Conservation (phyloP, 129 eudicot genomes). For the Pulicaria dysenterica region DNA sequence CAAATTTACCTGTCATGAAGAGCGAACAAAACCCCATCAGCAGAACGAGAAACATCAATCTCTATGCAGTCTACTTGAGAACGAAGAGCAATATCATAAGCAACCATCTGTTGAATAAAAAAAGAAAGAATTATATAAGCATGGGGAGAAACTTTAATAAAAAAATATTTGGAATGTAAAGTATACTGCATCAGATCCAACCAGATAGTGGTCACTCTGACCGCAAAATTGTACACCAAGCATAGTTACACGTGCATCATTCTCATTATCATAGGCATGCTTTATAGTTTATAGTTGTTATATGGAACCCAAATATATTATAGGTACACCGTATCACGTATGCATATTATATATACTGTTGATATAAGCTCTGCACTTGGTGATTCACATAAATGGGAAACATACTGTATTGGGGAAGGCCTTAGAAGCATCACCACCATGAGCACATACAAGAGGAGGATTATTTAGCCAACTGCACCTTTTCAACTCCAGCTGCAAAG, state of each 20-base stretch:
- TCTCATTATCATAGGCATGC: not conserved
- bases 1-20: slow-evolving; percentile 84
- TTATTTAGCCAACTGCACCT: slow-evolving; percentile 77
- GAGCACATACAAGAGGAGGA: slow-evolving; percentile 97
- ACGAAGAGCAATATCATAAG: slow-evolving; percentile 68
- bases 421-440: slow-evolving; percentile 91
- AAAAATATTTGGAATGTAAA: not conserved
- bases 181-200: not conserved
- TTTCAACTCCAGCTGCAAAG: slow-evolving; percentile 62
- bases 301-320: slow-evolving; percentile 11
- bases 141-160: not conserved
- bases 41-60: slow-evolving; percentile 96
- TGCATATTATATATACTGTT: not conserved
- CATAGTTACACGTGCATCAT: not conserved
- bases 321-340: not conserved
- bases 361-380: slow-evolving; percentile 14
- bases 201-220: not conserved
- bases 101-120: slow-evolving; percentile 61
- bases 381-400: slow-evolving; percentile 21
- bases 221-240: not conserved
- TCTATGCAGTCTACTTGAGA: slow-evolving; percentile 91
- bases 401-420: slow-evolving; percentile 98
- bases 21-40: slow-evolving; percentile 90
- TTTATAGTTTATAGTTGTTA: slow-evolving; percentile 1
- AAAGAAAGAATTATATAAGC: slow-evolving; percentile 13